Base-by-base conservation (phyloP, 768 basidiomycete species). In the Pleurotus djamor region DNA sequence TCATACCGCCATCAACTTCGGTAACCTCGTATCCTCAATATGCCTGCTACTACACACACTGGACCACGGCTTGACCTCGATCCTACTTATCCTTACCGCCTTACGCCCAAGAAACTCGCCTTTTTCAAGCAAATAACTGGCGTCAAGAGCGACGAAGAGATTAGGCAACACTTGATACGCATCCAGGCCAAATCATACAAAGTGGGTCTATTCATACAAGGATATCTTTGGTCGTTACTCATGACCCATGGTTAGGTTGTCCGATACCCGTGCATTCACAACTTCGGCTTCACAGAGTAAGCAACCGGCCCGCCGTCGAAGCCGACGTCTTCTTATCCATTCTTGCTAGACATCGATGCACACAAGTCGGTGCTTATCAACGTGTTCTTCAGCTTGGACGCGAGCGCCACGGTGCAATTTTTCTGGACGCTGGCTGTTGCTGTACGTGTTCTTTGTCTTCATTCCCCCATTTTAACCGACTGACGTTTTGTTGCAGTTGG, bases 211-310 rank as follows among this genome's bases (percentile, higher is more conserved):
- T 32, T 58, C 14, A 8, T 38, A 8, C 17, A 28, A 32, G 10
- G 5, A 50, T 44, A 38, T 14, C 50, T 33, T 13, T 14, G 3
- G n/a, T 5, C 41, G 17, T 43, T 34, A 5, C 28, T 33, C 35
- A 5, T 28, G 34, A 14, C 14, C 9, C 44, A 37, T 35, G 21
- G 17, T 49, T 57, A 76, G 75, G 62, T 76, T n/a, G 70, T 66
- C 59, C 64, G 65, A 28, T 78, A 79, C 60, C 68, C 71, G 21
- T 78, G 76, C 60, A 78, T 78, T 41, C 70, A 70, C 8, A 59
- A 52, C 6, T 79, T 78, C 59, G 52, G 61, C 1, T 79, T 79
- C 55, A 64, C 69, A 7, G 71, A 60, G 77, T 74, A 64, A 13
- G 61, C 17, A 8, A 28, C 14, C 9, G 51, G 16, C 48, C 5